Evolutionary conservation across 2,329 filamentous ascomycete genomes (phyloP).

Genomic region (Cladosporium sp.): DNA sequence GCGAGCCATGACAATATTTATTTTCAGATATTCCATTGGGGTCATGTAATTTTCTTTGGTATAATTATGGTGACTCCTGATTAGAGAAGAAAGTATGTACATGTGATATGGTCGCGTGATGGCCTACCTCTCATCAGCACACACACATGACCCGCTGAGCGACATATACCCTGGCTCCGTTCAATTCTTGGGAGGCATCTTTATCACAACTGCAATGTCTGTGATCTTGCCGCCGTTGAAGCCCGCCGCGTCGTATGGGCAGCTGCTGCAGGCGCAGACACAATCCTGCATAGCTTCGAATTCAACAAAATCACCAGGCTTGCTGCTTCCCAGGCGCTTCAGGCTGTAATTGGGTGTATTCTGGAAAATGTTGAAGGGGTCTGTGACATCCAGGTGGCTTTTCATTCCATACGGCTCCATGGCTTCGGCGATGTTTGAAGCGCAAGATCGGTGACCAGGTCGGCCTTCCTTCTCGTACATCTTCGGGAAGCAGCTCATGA

Average conservation of each 20-base stretch:
- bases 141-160: neutral
- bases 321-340: slow-evolving; percentile 40
- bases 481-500: slow-evolving; percentile 43
- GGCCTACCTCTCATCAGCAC: slow-evolving; percentile 5
- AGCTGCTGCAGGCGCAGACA: slow-evolving; percentile 40
- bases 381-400: slow-evolving; percentile 37
- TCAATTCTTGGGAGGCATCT: slow-evolving; percentile 21
- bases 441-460: slow-evolving; percentile 39
- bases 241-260: slow-evolving; percentile 41
- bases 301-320: slow-evolving; percentile 42
- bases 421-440: slow-evolving; percentile 41
- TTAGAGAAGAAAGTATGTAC: neutral
- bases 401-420: slow-evolving; percentile 40
- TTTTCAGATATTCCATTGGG: neutral
- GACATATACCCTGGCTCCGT: neutral
- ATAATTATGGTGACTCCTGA: neutral
- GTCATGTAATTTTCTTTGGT: neutral
- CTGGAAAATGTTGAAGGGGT: slow-evolving; percentile 45
- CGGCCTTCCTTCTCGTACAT: slow-evolving; percentile 39
- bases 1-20: neutral
- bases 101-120: neutral
- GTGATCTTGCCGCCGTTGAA: slow-evolving; percentile 43
- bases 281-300: slow-evolving; percentile 40
- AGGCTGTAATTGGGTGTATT: slow-evolving; percentile 43
- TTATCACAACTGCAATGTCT: slow-evolving; percentile 39